These are phyloP conservation scores for Eragrostis nindensis DNA, from an alignment of 176 grass and related monocot genomes.

Conservation along the genomic window DNA sequence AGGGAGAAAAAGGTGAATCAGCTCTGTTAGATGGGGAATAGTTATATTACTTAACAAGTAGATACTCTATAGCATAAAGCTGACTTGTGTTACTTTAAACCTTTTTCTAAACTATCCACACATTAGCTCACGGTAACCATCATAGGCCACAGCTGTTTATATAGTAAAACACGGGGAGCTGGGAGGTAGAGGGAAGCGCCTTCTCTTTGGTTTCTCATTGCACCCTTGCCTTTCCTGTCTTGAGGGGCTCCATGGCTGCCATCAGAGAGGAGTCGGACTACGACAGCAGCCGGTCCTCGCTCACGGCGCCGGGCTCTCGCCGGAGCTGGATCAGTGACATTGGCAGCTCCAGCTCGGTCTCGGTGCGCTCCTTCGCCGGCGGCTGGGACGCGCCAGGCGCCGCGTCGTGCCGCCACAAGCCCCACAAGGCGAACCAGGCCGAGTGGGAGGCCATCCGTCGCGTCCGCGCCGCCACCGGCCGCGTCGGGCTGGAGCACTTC, in stretches of 20 bases:
- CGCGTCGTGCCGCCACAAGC: constrained; percentile 47
- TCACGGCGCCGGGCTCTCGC: constrained; percentile 59
- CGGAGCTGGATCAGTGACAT: constrained; percentile 85
- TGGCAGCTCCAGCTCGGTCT: constrained; percentile 85
- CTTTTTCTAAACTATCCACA: constrained; percentile 25
- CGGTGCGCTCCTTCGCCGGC: constrained; percentile 48
- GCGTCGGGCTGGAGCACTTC: constrained; percentile 85
- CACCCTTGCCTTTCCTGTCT: not conserved
- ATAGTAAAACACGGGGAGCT: constrained; percentile 39
- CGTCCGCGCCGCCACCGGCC: constrained; percentile 47
- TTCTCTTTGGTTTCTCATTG: constrained; percentile 27
- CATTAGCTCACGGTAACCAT: constrained; percentile 24
- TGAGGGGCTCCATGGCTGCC: constrained; percentile 46
- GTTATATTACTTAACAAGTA: constrained; percentile 38
- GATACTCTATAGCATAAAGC: constrained; percentile 40
- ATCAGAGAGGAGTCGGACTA: constrained; percentile 81
- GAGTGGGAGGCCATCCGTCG: constrained; percentile 85
- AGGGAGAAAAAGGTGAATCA: constrained; percentile 53
- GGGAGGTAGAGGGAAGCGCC: constrained; percentile 3
- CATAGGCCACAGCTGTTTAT: constrained; percentile 26
- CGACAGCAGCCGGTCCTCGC: constrained; percentile 79
- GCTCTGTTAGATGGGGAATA: constrained; percentile 44
- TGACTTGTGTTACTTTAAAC: constrained; percentile 33
- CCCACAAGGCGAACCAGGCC: constrained; percentile 82
- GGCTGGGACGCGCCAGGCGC: constrained; percentile 12